These are phyloP conservation scores for Dryas octopetala DNA, from an alignment of 306 rosid species.

Conservation along the genomic window DNA sequence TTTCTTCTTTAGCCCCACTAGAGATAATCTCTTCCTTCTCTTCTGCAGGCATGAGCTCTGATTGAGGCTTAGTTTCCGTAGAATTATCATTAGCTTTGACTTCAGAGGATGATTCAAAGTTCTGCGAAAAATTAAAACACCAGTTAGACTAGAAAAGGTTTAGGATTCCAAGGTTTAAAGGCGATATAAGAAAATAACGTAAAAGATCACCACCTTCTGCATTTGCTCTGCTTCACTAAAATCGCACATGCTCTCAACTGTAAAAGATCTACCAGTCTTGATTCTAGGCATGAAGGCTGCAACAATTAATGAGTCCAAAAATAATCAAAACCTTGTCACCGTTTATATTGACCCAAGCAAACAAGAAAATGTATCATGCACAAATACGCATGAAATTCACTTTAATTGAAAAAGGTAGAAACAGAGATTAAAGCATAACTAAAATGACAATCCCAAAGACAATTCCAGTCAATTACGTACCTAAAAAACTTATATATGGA, in stretches of 20 bases:
- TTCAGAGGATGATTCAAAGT: conserved; percentile 40
- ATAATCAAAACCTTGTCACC: conserved; percentile 18
- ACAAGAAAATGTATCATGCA: background rate
- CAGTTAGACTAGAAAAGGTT: conserved; percentile 5
- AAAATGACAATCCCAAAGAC: background rate
- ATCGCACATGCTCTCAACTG: conserved; percentile 68
- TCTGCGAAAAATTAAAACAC: conserved; percentile 34
- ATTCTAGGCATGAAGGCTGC: conserved; percentile 95
- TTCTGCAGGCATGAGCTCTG: conserved; percentile 26
- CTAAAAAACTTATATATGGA: background rate
- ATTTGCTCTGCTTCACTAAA: conserved; percentile 70
- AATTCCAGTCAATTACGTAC: background rate
- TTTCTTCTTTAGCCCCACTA: conserved; percentile 31
- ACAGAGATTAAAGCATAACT: background rate
- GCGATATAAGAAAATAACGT: background rate
- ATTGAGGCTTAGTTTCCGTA: conserved; percentile 30
- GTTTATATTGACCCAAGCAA: background rate
- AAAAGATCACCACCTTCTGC: conserved; percentile 47
- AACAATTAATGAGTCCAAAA: conserved; percentile 18
- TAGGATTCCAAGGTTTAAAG: background rate
- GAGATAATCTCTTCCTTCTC: conserved; percentile 32
- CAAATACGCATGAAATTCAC: background rate
- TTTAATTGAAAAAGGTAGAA: background rate
- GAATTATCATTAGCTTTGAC: conserved; percentile 20
- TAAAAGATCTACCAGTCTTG: conserved; percentile 74